Base-by-base conservation (phyloP, 2,329 filamentous ascomycete genomes). In the Fusarium multiceps region DNA sequence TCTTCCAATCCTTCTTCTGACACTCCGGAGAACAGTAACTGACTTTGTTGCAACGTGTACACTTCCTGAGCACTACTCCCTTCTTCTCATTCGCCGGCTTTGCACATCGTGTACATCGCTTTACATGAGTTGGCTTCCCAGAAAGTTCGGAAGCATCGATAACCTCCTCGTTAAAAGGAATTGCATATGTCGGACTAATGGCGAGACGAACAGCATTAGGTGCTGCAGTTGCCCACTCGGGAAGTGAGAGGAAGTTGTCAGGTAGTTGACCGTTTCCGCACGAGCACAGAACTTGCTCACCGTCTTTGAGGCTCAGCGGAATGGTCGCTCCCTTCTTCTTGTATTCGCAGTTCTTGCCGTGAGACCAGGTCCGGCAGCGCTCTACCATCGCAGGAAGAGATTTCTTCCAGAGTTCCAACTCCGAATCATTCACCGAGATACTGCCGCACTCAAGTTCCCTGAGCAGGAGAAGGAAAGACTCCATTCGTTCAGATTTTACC, bases 1-100 rank as follows among this genome's bases (percentile, higher is more conserved):
- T 82, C 71, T 81, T 84, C 86, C 86, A 89, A 60, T 88, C 83
- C 67, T 77, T 80, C 74, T 81, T 83, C 80, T 89, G 87, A 56
- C 87, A 89, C 50, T 83, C 81, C 0, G 59, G 61, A 5, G 82
- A 85, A 74, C 87, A 89, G 56, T 89, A 89, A 64, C 74, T 80
- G 14, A 75, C 83, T 50, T 74, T 74, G 66, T 77, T 73, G 59
- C 87, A 89, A 10, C 81, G 70, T 53, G 67, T 62, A 63, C 86
- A 88, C 64, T 76, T 83, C 73, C 82, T 80, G 57, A 88, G 68
- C 28, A 68, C 58, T 13, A 70, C 73, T 0, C 77, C 78, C 2
- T 73, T 72, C 28, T 73, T 72, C 28, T 73, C 68, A 0, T 67
- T 76, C 41, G 79, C 72, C 2, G 68, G 71, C 49, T 77, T 78